A percentile compares a stretch with the other conserved stretches of the same genome.
phyloP scores from a whole-genome alignment of 129 eudicot genomes.

The Smallanthus sonchifolius region DNA sequence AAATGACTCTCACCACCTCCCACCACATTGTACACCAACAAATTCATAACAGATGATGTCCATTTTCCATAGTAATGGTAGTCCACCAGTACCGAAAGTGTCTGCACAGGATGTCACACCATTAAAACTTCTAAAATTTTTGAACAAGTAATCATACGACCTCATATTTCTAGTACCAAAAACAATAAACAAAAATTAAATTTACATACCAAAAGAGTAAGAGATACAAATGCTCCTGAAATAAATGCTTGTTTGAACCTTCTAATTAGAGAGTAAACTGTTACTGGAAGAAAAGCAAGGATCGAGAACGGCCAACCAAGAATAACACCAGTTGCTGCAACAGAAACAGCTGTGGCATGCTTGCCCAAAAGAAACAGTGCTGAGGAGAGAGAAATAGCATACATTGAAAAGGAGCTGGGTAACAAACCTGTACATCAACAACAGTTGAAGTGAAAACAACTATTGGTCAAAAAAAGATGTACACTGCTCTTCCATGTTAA shows the following conservation, averaged over 20 bases:
- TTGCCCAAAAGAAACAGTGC: conserved; percentile 69
- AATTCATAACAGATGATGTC: conserved; percentile 91
- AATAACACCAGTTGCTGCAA: conserved; percentile 84
- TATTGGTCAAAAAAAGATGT: background rate
- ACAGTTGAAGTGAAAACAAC: background rate
- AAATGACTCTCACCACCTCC: conserved; percentile 99
- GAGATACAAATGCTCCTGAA: conserved; percentile 59
- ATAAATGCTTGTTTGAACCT: conserved; percentile 70
- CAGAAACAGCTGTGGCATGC: conserved; percentile 77
- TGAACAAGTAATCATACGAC: background rate
- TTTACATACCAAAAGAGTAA: conserved; percentile 55
- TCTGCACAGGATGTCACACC: conserved; percentile 39
- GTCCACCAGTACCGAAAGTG: conserved; percentile 67
- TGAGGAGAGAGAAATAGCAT: conserved; percentile 89
- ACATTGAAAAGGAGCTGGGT: conserved; percentile 97
- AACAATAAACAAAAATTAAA: background rate
- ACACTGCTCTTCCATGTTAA: background rate
- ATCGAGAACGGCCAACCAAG: conserved; percentile 97
- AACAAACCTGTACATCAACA: conserved; percentile 60
- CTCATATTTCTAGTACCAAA: background rate
- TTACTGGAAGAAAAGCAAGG: conserved; percentile 89
- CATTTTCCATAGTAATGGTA: conserved; percentile 72
- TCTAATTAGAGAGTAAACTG: conserved; percentile 61
- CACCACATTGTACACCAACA: conserved; percentile 76
- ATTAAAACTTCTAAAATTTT: background rate